Conservation (phyloP, 305 asterid species). For the Fraxinus velutina region DNA sequence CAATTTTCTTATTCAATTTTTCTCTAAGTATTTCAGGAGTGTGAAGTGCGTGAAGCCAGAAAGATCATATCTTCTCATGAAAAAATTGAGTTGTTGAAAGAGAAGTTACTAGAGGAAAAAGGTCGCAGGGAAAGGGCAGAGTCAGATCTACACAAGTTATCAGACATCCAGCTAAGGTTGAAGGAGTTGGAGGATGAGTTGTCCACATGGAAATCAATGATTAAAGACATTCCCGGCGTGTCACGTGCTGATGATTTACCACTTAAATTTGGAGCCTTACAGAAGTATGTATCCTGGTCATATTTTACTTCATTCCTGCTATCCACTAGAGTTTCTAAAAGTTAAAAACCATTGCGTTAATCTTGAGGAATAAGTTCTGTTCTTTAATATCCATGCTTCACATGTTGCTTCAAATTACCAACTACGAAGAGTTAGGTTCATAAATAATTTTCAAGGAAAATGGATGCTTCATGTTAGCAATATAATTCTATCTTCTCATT, state of each 20-base stretch:
- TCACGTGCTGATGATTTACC: slow-evolving; percentile 73
- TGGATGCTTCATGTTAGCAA: slow-evolving; percentile 19
- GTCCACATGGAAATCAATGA: slow-evolving; percentile 67
- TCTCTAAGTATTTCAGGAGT: slow-evolving; percentile 57
- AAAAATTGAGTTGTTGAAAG: slow-evolving; percentile 66
- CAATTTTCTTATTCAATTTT: slow-evolving; percentile 22
- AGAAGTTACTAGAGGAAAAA: slow-evolving; percentile 77
- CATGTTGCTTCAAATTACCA: slow-evolving; percentile 11
- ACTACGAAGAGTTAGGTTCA: not conserved
- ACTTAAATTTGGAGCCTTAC: slow-evolving; percentile 61
- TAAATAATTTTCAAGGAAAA: slow-evolving; percentile 11
- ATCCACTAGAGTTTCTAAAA: slow-evolving; percentile 9
- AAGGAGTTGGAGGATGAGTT: slow-evolving; percentile 70
- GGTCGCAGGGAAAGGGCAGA: slow-evolving; percentile 76
- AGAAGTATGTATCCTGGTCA: slow-evolving; percentile 49
- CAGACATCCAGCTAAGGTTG: slow-evolving; percentile 48
- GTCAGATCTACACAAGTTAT: slow-evolving; percentile 58
- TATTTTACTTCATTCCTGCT: slow-evolving; percentile 17
- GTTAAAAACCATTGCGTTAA: not conserved
- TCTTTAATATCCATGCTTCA: not conserved
- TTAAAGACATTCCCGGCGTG: slow-evolving; percentile 81
- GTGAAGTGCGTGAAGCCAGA: slow-evolving; percentile 86
- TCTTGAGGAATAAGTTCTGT: not conserved
- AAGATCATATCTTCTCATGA: slow-evolving; percentile 73
- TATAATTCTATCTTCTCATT: slow-evolving; percentile 1